Base-by-base conservation (phyloP, 495 filamentous ascomycete genomes). In the Friedmanniomyces simplex region DNA sequence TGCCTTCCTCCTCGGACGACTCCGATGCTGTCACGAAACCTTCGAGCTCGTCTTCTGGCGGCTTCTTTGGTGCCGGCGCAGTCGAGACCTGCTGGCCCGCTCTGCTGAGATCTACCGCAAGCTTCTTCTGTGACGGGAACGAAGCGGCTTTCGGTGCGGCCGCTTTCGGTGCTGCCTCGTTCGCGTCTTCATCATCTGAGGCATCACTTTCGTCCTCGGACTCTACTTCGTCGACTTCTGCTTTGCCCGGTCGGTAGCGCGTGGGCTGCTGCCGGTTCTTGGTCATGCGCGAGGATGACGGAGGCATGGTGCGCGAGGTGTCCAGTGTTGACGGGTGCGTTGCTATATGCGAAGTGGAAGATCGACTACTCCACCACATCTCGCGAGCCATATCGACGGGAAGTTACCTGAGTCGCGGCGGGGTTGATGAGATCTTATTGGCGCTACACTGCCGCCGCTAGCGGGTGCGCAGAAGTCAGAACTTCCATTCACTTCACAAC, bases 221-320 rank as follows among this genome's bases (percentile, higher is more conserved):
- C 21, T 79, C 85, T 1, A 71, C 69, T 32, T 87, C 84, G 63
- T 83, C 81, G 32, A 79, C 83, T 45, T 84, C 70, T 24, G 86
- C 72, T 73, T 96, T 97, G 61, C 91, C 91, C 32, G 90, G 84
- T 42, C 90, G 82, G 68, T 96, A 87, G 24, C 94, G 85, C 11
- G 88, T 78, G 1, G 91, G 87, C 63, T 83, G 83, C 58, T 85
- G 71, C 3, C 88, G 89, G 68, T 98, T 96, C 43, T 89, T 89
- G 63, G 91, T 96, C 91, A 98, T 96, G 59, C 87, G 84, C 56
- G 53, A 52, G 21, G 60, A 52, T 73, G 89, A 91, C 34, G 83
- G 78, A 62, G 89, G 85, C 89, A 95, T 95, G 53, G 63, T 76
- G 74, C 52, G 21, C 26, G 49, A 48, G 4, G 39, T 43, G 14